phyloP scores from a whole-genome alignment of 169 alveolate species.

The Cyclospora cayetanensis region DNA sequence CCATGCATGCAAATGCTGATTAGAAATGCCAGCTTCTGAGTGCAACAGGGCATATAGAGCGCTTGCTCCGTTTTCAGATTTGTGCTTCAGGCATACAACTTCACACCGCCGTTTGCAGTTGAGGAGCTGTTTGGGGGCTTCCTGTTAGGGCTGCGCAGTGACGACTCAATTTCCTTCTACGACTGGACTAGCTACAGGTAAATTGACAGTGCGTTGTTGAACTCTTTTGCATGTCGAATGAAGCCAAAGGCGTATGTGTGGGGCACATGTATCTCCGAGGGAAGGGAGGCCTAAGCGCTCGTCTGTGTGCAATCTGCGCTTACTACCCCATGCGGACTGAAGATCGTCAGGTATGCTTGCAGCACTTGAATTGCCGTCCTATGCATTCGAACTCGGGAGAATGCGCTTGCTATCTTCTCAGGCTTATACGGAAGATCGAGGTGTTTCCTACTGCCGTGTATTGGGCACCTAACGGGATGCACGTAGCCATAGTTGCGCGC shows the following conservation, averaged over 20 bases:
- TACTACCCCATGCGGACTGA: not conserved
- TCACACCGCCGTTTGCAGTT: constrained; percentile 88
- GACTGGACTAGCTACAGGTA: constrained; percentile 92
- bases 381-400: not conserved
- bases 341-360: not conserved
- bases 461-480: constrained; percentile 42
- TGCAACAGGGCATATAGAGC: too few species aligned
- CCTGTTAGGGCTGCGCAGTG: constrained; percentile 80
- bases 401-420: constrained; percentile 27
- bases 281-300: constrained; percentile 83
- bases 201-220: constrained; percentile 57
- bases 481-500: constrained; percentile 18
- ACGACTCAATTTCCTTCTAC: constrained; percentile 91
- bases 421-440: constrained; percentile 82
- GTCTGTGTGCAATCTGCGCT: constrained; percentile 37
- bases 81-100: constrained; percentile 83
- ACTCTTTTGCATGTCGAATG: too few species aligned
- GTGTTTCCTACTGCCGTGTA: constrained; percentile 54
- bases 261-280: too few species aligned
- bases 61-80: constrained; percentile 32
- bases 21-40: too few species aligned
- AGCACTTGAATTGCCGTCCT: not conserved
- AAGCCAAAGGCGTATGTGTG: too few species aligned
- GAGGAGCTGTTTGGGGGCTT: constrained; percentile 92
- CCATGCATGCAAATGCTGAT: too few species aligned